These are phyloP conservation scores for Tylopilus subfusipes DNA, from an alignment of 768 basidiomycete species.

Conservation along the genomic window DNA sequence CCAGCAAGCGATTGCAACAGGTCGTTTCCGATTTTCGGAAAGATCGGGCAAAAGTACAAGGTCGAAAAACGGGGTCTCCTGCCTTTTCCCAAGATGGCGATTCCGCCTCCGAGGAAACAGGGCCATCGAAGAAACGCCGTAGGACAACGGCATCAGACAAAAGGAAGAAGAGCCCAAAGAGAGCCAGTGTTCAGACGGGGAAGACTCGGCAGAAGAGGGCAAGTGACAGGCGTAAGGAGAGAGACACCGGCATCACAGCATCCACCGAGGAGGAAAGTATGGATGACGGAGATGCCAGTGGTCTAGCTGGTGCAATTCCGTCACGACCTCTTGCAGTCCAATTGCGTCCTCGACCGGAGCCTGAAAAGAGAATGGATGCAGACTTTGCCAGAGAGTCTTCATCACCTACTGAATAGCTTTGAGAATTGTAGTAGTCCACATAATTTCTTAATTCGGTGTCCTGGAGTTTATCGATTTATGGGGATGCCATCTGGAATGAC, in stretches of 20 bases:
- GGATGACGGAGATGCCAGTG: slow-evolving; percentile 10
- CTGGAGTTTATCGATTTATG: not conserved
- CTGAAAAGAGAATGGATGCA: slow-evolving; percentile 18
- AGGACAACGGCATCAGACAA: slow-evolving; percentile 18
- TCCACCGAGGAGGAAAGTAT: slow-evolving; percentile 17
- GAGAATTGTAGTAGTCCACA: slow-evolving; percentile 1
- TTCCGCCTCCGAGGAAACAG: slow-evolving; percentile 25
- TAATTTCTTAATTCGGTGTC: not conserved
- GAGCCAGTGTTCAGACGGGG: not conserved
- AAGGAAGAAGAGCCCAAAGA: slow-evolving; percentile 2
- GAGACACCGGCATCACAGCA: not conserved
- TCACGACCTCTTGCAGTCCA: slow-evolving; percentile 29
- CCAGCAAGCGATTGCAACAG: slow-evolving; percentile 83
- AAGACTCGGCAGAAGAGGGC: slow-evolving; percentile 5
- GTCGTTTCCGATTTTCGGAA: slow-evolving; percentile 80
- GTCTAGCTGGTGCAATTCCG: not conserved
- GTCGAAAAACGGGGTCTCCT: slow-evolving; percentile 12
- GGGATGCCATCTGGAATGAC: slow-evolving; percentile 1
- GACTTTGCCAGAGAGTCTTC: slow-evolving; percentile 7
- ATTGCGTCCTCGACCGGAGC: slow-evolving; percentile 43
- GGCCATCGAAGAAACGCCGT: slow-evolving; percentile 33
- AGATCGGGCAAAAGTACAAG: slow-evolving; percentile 26
- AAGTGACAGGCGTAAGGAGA: not conserved
- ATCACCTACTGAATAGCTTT: not conserved
- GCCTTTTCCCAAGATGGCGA: slow-evolving; percentile 27